A percentile compares a stretch with the other conserved stretches of the same genome.
phyloP scores from a whole-genome alignment of 306 rosid genomes.

The Sesbania bispinosa region DNA sequence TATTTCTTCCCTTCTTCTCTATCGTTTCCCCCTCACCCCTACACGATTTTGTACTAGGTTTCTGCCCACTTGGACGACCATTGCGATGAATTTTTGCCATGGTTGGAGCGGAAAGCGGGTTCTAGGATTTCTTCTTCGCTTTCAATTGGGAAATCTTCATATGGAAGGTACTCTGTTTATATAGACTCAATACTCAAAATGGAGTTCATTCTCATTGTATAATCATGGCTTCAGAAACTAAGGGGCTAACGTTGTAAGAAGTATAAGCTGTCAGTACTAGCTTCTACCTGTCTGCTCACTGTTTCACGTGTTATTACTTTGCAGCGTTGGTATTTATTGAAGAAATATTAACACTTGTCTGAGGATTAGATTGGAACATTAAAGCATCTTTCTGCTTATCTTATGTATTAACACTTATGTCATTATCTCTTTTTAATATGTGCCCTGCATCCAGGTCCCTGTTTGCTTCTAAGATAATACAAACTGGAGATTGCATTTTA shows the following conservation, averaged over 20 bases:
- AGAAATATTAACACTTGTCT: background rate
- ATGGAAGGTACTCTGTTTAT: slow-evolving; percentile 44
- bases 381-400: background rate
- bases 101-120: slow-evolving; percentile 66
- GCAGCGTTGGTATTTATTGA: background rate
- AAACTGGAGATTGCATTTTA: slow-evolving; percentile 59
- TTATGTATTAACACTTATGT: background rate
- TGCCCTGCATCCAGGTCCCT: slow-evolving; percentile 40
- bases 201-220: background rate
- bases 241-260: background rate
- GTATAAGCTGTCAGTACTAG: no score
- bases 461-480: slow-evolving; percentile 59
- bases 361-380: background rate
- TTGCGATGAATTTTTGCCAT: slow-evolving; percentile 49
- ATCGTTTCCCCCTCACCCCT: background rate
- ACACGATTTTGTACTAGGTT: slow-evolving; percentile 3
- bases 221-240: background rate
- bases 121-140: slow-evolving; percentile 51
- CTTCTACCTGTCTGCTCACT: background rate
- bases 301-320: background rate
- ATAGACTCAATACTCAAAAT: background rate
- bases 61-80: slow-evolving; percentile 18
- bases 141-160: slow-evolving; percentile 49
- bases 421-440: background rate
- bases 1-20: background rate